Conservation (phyloP, 2,329 filamentous ascomycete species). For the Pezicula rhizophila region DNA sequence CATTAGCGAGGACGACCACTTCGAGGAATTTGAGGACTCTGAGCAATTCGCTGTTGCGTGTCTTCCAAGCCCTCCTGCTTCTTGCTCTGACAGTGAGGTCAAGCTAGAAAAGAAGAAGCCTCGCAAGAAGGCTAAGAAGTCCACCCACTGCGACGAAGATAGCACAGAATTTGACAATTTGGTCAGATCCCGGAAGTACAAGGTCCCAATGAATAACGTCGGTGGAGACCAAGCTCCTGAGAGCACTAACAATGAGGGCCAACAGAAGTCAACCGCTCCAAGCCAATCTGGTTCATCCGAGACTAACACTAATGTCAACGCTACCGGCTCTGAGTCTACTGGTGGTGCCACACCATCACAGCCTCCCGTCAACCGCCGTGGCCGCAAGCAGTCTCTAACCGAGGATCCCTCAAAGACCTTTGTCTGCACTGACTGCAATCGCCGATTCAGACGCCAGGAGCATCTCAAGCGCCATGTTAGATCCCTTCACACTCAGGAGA, state of each 20-base stretch:
- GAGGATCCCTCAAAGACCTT: slow-evolving; percentile 99
- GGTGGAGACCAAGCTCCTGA: slow-evolving; percentile 23
- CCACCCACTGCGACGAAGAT: slow-evolving; percentile 25
- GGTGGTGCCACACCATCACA: slow-evolving; percentile 29
- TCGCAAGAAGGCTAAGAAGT: slow-evolving; percentile 49
- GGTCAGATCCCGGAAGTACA: slow-evolving; percentile 28
- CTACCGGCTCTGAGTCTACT: slow-evolving; percentile 35
- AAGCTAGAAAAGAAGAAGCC: slow-evolving; percentile 49
- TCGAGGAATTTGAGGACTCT: slow-evolving; percentile 68
- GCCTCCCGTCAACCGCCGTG: slow-evolving; percentile 75
- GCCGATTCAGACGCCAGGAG: slow-evolving; percentile 95
- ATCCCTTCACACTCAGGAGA: slow-evolving; percentile 96
- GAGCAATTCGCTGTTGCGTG: slow-evolving; percentile 54
- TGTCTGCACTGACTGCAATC: slow-evolving; percentile 91
- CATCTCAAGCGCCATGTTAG: slow-evolving; percentile 98
- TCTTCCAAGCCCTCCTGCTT: slow-evolving; percentile 57
- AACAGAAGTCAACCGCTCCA: slow-evolving; percentile 28
- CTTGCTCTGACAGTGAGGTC: slow-evolving; percentile 40
- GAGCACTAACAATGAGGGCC: slow-evolving; percentile 14
- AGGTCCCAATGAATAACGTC: slow-evolving; percentile 26
- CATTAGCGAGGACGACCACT: slow-evolving; percentile 68
- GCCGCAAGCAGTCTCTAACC: slow-evolving; percentile 95
- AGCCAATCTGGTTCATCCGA: slow-evolving; percentile 35
- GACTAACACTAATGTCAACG: slow-evolving; percentile 33
- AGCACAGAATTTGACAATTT: slow-evolving; percentile 29